Base-by-base conservation (phyloP, 2,329 filamentous ascomycete genomes). In the Rosellinia necatrix region DNA sequence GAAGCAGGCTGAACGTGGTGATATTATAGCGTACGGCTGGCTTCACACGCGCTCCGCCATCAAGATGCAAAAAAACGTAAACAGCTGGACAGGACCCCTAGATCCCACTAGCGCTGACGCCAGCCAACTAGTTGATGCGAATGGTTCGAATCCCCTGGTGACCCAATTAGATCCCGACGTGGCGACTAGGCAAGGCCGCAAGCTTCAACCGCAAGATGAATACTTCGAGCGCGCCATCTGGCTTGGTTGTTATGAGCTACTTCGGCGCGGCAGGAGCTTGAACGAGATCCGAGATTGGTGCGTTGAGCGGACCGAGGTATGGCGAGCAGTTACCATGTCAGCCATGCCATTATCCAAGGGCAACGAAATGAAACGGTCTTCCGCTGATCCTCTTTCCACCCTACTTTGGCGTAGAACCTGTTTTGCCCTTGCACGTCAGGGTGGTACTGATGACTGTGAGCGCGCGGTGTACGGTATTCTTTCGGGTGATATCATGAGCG, bases 81-180 rank as follows among this genome's bases (percentile, higher is more conserved):
- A 89, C 56, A 83, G 84, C 24, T 87, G 83, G 78, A 81, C 82
- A 30, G 82, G 85, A 57, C 77, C 85, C 6, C 74, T 91, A 19
- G 87, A 90, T 54, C 85, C 85, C 2, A 78, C 82, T 60, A 81
- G 83, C 34, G 74, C 81, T 12, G 81, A 78, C 56, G 79, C 84
- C 43, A 78, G 81, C 19, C 76, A 79, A 48, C 81, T 85, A 44
- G 70, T 81, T 61, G 87, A 78, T 66, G 79, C 79, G 27, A 81
- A 85, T 46, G 78, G 76, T 65, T 84, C 81, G 22, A 84, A 85
- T 51, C 81, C 83, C 5, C 75, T 96, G 2, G 85, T 96, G 49
- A 96, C 91, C 1, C 91, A 96, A 65, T 80, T 99, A 29, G 94
- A 99, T 67, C 94, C 94, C 0, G 94, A 99, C 76, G 91, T 92